Conservation (phyloP, 495 filamentous ascomycete species). For the Penicillium subrubescens region DNA sequence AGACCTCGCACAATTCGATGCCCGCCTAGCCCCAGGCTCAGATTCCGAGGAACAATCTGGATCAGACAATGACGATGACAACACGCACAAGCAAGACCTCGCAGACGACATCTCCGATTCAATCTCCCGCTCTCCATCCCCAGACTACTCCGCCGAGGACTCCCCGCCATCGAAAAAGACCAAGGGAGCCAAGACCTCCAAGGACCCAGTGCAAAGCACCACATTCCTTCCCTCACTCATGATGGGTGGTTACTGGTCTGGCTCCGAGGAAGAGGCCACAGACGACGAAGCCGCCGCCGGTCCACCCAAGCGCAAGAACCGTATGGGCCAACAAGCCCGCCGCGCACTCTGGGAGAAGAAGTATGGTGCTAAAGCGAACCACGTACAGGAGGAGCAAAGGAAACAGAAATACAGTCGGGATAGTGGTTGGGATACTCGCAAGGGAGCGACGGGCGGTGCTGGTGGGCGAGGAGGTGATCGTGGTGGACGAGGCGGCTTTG, state of each 20-base stretch:
- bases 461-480: slow-evolving; percentile 13
- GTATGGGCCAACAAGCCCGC: slow-evolving; percentile 84
- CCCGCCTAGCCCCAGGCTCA: slow-evolving; percentile 57
- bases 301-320: slow-evolving; percentile 67
- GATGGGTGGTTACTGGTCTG: slow-evolving; percentile 90
- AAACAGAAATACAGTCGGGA: slow-evolving; percentile 39
- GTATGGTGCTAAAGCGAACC: slow-evolving; percentile 74
- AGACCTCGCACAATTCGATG: slow-evolving; percentile 52
- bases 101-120: slow-evolving; percentile 29
- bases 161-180: slow-evolving; percentile 45
- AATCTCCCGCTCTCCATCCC: slow-evolving; percentile 44
- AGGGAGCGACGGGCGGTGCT: slow-evolving; percentile 42
- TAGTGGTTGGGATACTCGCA: slow-evolving; percentile 50
- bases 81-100: slow-evolving; percentile 3
- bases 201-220: slow-evolving; percentile 56
- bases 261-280: slow-evolving; percentile 70
- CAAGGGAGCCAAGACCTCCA: slow-evolving; percentile 40
- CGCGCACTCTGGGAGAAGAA: slow-evolving; percentile 92
- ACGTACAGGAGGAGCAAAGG: slow-evolving; percentile 52
- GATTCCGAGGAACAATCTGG: slow-evolving; percentile 50
- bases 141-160: slow-evolving; percentile 31
- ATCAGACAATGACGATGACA: slow-evolving; percentile 31
- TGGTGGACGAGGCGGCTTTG: slow-evolving; percentile 5
- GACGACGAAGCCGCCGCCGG: slow-evolving; percentile 38
- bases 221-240: slow-evolving; percentile 84